Conservation (phyloP, 352 stramenopile genomes). For the Phytopythium chamaehyphon region DNA sequence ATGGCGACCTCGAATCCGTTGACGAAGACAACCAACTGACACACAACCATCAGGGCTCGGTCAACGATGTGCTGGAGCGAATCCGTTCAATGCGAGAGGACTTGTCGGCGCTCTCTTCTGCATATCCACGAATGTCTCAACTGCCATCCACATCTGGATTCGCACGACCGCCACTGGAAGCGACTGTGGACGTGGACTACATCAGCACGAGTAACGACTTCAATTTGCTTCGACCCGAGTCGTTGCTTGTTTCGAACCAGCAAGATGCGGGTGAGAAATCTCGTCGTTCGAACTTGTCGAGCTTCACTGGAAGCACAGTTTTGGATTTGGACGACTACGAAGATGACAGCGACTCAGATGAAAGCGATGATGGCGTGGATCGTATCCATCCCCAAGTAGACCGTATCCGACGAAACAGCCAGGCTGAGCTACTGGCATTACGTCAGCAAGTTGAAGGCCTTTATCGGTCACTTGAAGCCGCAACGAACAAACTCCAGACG, state of each 20-base stretch:
- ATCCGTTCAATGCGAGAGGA: conserved; percentile 57
- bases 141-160: neutral
- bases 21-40: conserved; percentile 9
- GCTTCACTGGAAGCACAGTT: conserved; percentile 26
- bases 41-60: conserved; percentile 12
- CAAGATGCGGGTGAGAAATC: conserved; percentile 47
- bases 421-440: conserved; percentile 38
- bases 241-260: conserved; percentile 18
- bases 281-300: conserved; percentile 36
- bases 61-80: conserved; percentile 37
- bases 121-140: neutral
- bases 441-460: conserved; percentile 47
- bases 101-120: conserved; percentile 27
- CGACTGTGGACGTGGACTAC: conserved; percentile 42
- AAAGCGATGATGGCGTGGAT: conserved; percentile 5
- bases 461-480: conserved; percentile 39
- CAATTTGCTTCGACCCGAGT: conserved; percentile 46
- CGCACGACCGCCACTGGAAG: neutral
- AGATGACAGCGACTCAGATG: conserved; percentile 1
- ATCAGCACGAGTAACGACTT: conserved; percentile 53
- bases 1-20: conserved; percentile 7
- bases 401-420: conserved; percentile 18
- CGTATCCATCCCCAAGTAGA: conserved; percentile 9
- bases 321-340: conserved; percentile 26
- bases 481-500: conserved; percentile 50